Conservation (phyloP, 2,329 filamentous ascomycete species). For the Epichloe festucae region DNA sequence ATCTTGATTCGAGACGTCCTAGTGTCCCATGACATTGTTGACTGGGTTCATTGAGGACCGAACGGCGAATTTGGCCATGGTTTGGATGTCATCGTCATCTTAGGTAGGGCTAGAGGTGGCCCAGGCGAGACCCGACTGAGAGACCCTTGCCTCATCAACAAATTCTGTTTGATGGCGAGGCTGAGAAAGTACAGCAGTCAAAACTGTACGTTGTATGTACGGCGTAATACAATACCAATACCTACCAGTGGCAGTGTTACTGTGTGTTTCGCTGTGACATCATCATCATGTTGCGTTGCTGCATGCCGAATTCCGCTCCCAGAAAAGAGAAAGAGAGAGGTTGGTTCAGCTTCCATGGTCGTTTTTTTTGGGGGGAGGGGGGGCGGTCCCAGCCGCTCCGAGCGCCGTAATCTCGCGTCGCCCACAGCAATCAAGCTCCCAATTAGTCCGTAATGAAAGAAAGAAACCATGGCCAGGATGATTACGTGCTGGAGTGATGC, state of each 20-base stretch:
- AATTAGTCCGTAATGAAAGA: neutral
- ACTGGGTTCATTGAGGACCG: neutral
- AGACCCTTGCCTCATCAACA: conserved; percentile 13
- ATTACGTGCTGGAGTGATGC: conserved; percentile 1
- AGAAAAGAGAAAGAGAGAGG: neutral
- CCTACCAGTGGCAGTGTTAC: neutral
- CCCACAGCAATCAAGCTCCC: neutral
- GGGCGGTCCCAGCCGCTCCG: neutral
- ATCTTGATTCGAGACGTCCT: neutral
- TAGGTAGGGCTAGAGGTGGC: neutral
- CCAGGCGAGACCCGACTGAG: neutral
- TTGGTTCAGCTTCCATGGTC: neutral
- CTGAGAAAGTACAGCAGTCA: neutral
- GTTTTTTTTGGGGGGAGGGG: neutral
- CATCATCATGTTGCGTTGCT: neutral
- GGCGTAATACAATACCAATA: neutral
- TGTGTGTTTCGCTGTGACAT: neutral
- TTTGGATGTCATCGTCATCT: neutral
- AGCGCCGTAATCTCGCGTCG: neutral
- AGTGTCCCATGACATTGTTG: conserved; percentile 1
- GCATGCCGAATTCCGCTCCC: neutral
- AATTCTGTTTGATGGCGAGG: conserved; percentile 6
- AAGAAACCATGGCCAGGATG: neutral
- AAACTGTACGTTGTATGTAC: neutral
- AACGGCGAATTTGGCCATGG: conserved; percentile 4